A percentile compares a stretch with the other conserved stretches of the same genome.
Conservation (phyloP, 2,329 filamentous ascomycete species). For the Xylogone sp. region DNA sequence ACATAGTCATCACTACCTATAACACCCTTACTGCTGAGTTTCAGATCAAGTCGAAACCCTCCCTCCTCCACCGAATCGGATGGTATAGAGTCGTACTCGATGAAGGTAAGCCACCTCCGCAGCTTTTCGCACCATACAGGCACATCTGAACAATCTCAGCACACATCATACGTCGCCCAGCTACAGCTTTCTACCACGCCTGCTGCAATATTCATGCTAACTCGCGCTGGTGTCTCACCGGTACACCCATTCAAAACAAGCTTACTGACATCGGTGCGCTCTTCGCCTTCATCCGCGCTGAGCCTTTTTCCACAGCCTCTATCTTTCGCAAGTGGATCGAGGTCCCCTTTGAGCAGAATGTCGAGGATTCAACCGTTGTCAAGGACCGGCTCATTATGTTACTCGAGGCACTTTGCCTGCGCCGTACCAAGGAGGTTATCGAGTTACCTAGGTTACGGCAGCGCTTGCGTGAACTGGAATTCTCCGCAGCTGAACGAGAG, state of each 20-base stretch:
- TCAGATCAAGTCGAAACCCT: conserved; percentile 12
- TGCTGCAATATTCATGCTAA: conserved; percentile 37
- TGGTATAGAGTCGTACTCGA: conserved; percentile 42
- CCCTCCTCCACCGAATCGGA: conserved; percentile 17
- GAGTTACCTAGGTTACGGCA: conserved; percentile 4
- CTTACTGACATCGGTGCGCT: conserved; percentile 27
- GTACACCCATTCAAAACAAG: conserved; percentile 27
- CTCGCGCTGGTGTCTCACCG: conserved; percentile 30
- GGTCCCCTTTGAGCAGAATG: conserved; percentile 22
- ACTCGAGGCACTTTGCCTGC: conserved; percentile 33
- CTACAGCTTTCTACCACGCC: conserved; percentile 41
- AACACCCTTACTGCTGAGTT: conserved; percentile 36
- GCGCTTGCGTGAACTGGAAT: not conserved
- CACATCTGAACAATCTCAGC: conserved; percentile 31
- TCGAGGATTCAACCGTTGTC: conserved; percentile 1
- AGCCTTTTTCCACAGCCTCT: conserved; percentile 12
- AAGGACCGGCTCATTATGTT: conserved; percentile 25
- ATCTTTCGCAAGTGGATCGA: conserved; percentile 18
- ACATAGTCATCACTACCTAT: conserved; percentile 45
- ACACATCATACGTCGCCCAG: conserved; percentile 45
- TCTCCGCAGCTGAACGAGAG: conserved; percentile 3
- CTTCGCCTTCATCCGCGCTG: conserved; percentile 19
- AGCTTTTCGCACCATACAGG: too few relatives aligned
- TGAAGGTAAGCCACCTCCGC: conserved; percentile 38
- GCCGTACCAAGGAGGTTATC: conserved; percentile 15